Percentiles rank a stretch among this genome's conserved stretches.
Conservation (phyloP, 2,329 filamentous ascomycete species). For the Aaosphaeria pasadenensis region DNA sequence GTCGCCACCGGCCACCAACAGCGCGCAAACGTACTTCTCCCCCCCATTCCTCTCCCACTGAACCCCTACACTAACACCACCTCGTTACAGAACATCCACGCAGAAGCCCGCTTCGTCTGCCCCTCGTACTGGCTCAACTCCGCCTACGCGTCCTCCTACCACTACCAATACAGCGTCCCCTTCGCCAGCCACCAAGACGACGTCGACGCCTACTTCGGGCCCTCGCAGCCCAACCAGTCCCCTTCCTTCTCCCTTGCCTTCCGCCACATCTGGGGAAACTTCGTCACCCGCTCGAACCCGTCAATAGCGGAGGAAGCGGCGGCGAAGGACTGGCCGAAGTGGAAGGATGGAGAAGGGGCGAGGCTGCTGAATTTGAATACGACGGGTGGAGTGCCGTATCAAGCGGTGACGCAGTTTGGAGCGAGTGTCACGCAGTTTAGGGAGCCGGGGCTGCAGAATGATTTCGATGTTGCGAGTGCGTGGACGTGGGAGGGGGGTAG, state of each 20-base stretch:
- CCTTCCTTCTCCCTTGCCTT: conserved; percentile 9
- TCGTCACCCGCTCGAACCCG: conserved; percentile 11
- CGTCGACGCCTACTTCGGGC: conserved; percentile 15
- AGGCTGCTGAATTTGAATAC: conserved; percentile 17
- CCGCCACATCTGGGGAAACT: conserved; percentile 15
- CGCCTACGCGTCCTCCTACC: conserved; percentile 35
- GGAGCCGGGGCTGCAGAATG: conserved; percentile 13
- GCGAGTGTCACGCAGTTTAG: conserved; percentile 8
- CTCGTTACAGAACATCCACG: conserved; percentile 46
- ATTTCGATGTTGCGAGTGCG: conserved; percentile 16
- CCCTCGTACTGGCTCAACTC: conserved; percentile 56
- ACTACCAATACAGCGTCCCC: conserved; percentile 20
- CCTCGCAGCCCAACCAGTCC: conserved; percentile 7
- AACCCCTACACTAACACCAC: neutral
- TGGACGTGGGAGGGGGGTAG: conserved; percentile 23
- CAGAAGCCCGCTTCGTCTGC: conserved; percentile 56
- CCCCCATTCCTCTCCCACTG: neutral
- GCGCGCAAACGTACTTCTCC: conserved; percentile 30
- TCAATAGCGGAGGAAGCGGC: conserved; percentile 6
- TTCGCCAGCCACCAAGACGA: conserved; percentile 16
- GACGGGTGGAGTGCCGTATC: conserved; percentile 14
- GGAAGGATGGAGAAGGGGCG: neutral
- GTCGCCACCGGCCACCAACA: conserved; percentile 56
- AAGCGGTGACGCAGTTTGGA: conserved; percentile 1
- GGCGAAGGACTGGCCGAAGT: conserved; percentile 2